These are phyloP conservation scores for Ophiostoma montium DNA, from an alignment of 2,329 filamentous ascomycete species.

Conservation along the genomic window DNA sequence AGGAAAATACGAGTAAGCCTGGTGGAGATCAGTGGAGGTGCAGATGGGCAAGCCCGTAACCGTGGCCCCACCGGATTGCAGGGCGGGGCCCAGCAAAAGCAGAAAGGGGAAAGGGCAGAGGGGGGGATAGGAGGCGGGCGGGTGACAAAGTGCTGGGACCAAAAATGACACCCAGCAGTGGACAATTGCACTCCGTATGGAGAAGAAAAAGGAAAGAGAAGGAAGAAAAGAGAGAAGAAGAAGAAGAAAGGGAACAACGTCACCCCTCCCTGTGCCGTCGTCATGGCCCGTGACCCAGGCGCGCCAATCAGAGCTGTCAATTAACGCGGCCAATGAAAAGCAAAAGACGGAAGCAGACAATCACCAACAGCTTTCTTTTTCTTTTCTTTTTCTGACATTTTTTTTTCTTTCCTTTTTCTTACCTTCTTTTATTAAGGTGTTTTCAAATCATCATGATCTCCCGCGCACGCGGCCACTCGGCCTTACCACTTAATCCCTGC, in stretches of 20 bases:
- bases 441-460: too few relatives aligned
- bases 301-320: too few relatives aligned
- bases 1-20: not conserved
- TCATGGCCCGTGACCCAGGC: too few relatives aligned
- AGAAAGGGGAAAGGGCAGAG: not conserved
- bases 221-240: not conserved
- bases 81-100: slow-evolving; percentile 1
- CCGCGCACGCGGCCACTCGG: too few relatives aligned
- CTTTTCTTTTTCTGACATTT: not conserved
- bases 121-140: slow-evolving; percentile 4
- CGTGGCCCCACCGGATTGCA: slow-evolving; percentile 5
- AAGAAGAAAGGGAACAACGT: not conserved
- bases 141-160: slow-evolving; percentile 12
- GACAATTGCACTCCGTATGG: not conserved
- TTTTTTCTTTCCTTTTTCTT: not conserved
- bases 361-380: not conserved
- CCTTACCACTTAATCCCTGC: too few relatives aligned
- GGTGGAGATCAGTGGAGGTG: slow-evolving; percentile 11
- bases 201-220: not conserved
- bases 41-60: not conserved
- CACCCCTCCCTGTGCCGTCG: not conserved
- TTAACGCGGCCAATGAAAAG: too few relatives aligned
- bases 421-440: not conserved
- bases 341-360: not conserved
- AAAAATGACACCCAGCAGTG: not conserved